Evolutionary conservation across 2,329 filamentous ascomycete genomes (phyloP).

Genomic region (Claviceps lovelessii): DNA sequence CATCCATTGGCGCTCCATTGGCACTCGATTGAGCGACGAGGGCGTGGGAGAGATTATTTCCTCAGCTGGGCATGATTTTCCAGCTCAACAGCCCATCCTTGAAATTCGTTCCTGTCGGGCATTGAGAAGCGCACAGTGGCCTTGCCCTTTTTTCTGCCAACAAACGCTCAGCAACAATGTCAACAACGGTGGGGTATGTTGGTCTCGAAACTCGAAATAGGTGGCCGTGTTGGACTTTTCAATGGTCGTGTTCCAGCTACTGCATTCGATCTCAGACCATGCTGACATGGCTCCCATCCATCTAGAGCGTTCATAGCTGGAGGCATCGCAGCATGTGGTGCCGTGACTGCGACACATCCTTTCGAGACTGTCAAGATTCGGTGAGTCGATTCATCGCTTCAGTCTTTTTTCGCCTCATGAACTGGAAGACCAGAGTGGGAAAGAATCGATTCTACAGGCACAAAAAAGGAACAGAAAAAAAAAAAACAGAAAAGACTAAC

Average conservation of each 20-base stretch:
- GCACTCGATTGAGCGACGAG: background rate
- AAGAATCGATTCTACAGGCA: background rate
- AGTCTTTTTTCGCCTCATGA: background rate
- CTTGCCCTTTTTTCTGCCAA: background rate
- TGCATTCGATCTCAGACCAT: background rate
- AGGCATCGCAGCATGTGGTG: slow-evolving; percentile 91
- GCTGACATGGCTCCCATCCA: slow-evolving; percentile 6
- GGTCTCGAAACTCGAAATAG: background rate
- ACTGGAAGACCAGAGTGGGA: too few species aligned
- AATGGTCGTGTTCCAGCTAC: background rate
- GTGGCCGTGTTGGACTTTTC: background rate
- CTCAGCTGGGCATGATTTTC: background rate
- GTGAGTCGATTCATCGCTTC: slow-evolving; percentile 32
- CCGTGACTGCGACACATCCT: slow-evolving; percentile 91
- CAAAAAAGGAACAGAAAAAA: background rate
- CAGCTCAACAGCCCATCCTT: background rate
- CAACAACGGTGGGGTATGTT: slow-evolving; percentile 27
- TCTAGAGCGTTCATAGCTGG: slow-evolving; percentile 79
- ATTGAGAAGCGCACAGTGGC: background rate
- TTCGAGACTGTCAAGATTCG: slow-evolving; percentile 99
- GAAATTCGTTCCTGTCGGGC: background rate
- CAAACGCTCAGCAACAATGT: slow-evolving; percentile 6
- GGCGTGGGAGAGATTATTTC: background rate
- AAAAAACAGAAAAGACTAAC: background rate
- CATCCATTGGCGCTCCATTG: background rate